Conservation (phyloP, 2,329 filamentous ascomycete genomes). For the Ceratocystis albifundus region DNA sequence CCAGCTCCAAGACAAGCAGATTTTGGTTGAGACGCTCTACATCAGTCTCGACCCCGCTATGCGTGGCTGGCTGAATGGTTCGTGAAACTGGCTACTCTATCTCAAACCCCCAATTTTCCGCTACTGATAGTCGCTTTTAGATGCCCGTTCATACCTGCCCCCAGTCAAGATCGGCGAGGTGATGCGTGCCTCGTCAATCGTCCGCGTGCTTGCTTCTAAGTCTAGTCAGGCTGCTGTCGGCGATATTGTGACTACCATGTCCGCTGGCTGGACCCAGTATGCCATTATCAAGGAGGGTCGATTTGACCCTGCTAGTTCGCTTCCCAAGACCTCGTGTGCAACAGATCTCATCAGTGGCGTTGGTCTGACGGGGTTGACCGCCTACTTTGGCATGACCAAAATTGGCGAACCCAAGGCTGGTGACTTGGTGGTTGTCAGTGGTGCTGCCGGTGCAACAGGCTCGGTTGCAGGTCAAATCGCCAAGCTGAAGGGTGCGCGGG, state of each 20-base stretch:
- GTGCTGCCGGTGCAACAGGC: constrained; percentile 67
- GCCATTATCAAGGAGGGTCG: constrained; percentile 45
- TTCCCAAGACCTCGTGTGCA: constrained; percentile 34
- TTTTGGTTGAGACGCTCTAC: constrained; percentile 51
- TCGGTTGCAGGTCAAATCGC: constrained; percentile 68
- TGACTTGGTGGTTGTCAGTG: constrained; percentile 65
- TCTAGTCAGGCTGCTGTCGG: constrained; percentile 44
- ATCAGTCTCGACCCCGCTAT: constrained; percentile 65
- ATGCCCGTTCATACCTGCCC: constrained; percentile 49
- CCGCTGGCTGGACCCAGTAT: constrained; percentile 55
- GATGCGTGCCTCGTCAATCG: constrained; percentile 54
- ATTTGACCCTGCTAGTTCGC: constrained; percentile 33
- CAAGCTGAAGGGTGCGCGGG: constrained; percentile 53
- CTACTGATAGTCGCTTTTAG: constrained; percentile 26
- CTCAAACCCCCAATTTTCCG: background rate
- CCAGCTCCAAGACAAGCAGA: constrained; percentile 51
- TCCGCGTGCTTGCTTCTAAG: constrained; percentile 51
- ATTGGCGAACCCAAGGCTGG: constrained; percentile 56
- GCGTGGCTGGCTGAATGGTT: constrained; percentile 57
- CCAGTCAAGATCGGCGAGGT: constrained; percentile 55
- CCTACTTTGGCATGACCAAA: constrained; percentile 62
- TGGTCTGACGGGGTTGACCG: constrained; percentile 60
- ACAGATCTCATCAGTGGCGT: constrained; percentile 52
- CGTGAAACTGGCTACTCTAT: constrained; percentile 22
- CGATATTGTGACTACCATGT: constrained; percentile 41